Evolutionary conservation across 805 yeast species (phyloP).

Genomic region (Groenewaldozyma salmanticensis): DNA sequence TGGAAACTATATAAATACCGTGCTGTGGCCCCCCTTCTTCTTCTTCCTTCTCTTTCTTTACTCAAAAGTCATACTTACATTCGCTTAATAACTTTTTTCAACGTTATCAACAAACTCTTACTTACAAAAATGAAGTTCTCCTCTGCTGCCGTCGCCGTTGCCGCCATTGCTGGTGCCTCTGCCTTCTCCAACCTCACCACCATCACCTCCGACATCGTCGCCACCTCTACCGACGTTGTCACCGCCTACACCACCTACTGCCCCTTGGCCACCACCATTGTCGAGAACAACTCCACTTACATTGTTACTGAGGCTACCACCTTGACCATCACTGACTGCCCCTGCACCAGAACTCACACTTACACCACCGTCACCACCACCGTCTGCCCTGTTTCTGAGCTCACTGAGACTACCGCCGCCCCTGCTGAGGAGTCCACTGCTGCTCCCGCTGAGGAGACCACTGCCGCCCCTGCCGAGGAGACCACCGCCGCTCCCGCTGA

Average conservation of each 20-base stretch:
- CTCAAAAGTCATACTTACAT: constrained; percentile 7
- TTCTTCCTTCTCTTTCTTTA: constrained; percentile 5
- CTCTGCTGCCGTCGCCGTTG: constrained; percentile 18
- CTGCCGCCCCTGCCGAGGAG: constrained; percentile 15
- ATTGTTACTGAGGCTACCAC: constrained; percentile 74
- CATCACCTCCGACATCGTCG: constrained; percentile 18
- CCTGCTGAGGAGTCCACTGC: constrained; percentile 9
- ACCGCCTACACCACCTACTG: constrained; percentile 76
- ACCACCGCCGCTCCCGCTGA: constrained; percentile 14
- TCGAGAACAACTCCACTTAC: constrained; percentile 58
- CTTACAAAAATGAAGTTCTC: constrained; percentile 19
- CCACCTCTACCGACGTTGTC: constrained; percentile 36
- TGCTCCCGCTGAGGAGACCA: constrained; percentile 19
- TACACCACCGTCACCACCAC: constrained; percentile 24
- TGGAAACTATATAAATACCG: constrained; percentile 7
- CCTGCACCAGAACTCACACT: constrained; percentile 55
- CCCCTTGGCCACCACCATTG: constrained; percentile 61
- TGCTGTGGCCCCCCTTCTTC: constrained; percentile 2
- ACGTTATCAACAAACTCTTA: constrained; percentile 13
- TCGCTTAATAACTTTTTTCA: constrained; percentile 1
- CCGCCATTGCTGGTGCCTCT: constrained; percentile 29
- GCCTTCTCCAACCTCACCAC: constrained; percentile 35
- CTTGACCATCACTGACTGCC: constrained; percentile 76
- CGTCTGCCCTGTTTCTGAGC: constrained; percentile 17
- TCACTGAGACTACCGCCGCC: constrained; percentile 10